Percentiles rank a stretch among this genome's conserved stretches.
Evolutionary conservation across 768 basidiomycete species (phyloP).

Genomic region (Lentinula sp.): DNA sequence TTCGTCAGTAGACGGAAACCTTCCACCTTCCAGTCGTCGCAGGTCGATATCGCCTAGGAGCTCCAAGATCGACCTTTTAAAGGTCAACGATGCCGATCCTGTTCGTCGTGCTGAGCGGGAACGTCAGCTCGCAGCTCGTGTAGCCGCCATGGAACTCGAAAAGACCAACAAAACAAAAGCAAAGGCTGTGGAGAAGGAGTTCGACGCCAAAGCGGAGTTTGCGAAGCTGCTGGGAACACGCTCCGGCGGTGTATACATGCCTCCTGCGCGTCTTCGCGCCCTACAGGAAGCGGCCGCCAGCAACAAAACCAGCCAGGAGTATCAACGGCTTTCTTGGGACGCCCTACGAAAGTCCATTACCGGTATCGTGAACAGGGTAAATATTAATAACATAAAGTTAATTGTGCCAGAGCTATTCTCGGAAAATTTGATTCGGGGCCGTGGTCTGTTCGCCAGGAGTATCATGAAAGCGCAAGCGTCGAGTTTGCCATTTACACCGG

Average conservation of each 20-base stretch:
- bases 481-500: slow-evolving; percentile 96
- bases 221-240: slow-evolving; percentile 76
- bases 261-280: slow-evolving; percentile 87
- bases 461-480: slow-evolving; percentile 98
- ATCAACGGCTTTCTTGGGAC: slow-evolving; percentile 96
- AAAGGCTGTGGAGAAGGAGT: slow-evolving; percentile 40
- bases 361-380: slow-evolving; percentile 99
- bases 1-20: slow-evolving; percentile 30
- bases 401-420: slow-evolving; percentile 86
- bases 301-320: slow-evolving; percentile 84
- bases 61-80: slow-evolving; percentile 21
- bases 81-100: slow-evolving; percentile 71
- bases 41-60: slow-evolving; percentile 37
- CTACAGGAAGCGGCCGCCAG: slow-evolving; percentile 77
- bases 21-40: slow-evolving; percentile 38
- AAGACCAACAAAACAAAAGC: slow-evolving; percentile 46
- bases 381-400: slow-evolving; percentile 92
- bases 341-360: slow-evolving; percentile 96
- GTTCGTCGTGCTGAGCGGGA: slow-evolving; percentile 72
- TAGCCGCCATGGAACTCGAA: slow-evolving; percentile 65
- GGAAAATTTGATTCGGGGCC: slow-evolving; percentile 91
- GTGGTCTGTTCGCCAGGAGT: slow-evolving; percentile 88
- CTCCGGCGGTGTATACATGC: slow-evolving; percentile 94
- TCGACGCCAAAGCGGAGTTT: slow-evolving; percentile 82
- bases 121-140: slow-evolving; percentile 66